Percentiles rank a stretch among this genome's conserved stretches.
Conservation (phyloP, 1,284 basidiomycete genomes). For the Spongiforma sp. region DNA sequence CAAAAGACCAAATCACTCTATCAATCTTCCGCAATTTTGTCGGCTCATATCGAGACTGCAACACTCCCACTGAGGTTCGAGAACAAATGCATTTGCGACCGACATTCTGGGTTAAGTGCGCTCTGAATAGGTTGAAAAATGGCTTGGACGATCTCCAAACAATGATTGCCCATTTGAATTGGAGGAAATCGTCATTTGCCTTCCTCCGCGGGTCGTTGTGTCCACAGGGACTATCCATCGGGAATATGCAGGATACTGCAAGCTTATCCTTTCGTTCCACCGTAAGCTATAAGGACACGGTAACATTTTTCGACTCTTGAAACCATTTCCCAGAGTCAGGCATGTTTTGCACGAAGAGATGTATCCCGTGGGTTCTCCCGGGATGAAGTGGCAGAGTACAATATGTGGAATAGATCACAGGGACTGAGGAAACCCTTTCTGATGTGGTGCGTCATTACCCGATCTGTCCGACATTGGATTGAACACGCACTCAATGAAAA, state of each 20-base stretch:
- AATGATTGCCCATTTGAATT: slow-evolving; percentile 56
- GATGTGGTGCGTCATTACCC: slow-evolving; percentile 37
- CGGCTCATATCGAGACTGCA: slow-evolving; percentile 67
- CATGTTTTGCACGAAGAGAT: slow-evolving; percentile 49
- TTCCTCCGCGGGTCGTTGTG: slow-evolving; percentile 63
- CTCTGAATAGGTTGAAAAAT: slow-evolving; percentile 42
- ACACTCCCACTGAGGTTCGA: slow-evolving; percentile 70
- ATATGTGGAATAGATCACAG: slow-evolving; percentile 40
- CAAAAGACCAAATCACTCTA: slow-evolving; percentile 50
- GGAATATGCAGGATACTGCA: slow-evolving; percentile 38
- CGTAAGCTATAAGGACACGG: slow-evolving; percentile 14
- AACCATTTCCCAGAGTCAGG: slow-evolving; percentile 16
- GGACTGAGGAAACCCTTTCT: slow-evolving; percentile 40
- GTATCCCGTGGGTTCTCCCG: slow-evolving; percentile 61
- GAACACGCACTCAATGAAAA: slow-evolving; percentile 24
- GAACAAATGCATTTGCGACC: slow-evolving; percentile 8
- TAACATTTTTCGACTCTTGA: slow-evolving; percentile 3
- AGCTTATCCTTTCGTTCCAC: slow-evolving; percentile 50
- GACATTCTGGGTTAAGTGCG: neutral
- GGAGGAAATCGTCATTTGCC: slow-evolving; percentile 59
- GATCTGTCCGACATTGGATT: neutral
- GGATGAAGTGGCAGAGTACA: slow-evolving; percentile 41
- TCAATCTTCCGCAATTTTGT: slow-evolving; percentile 66
- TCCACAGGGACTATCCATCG: slow-evolving; percentile 30
- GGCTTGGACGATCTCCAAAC: slow-evolving; percentile 50